A percentile compares a stretch with the other conserved stretches of the same genome.
These are phyloP conservation scores for Phoenix roebelenii DNA, from an alignment of 176 grass and related monocot species.

Conservation along the genomic window DNA sequence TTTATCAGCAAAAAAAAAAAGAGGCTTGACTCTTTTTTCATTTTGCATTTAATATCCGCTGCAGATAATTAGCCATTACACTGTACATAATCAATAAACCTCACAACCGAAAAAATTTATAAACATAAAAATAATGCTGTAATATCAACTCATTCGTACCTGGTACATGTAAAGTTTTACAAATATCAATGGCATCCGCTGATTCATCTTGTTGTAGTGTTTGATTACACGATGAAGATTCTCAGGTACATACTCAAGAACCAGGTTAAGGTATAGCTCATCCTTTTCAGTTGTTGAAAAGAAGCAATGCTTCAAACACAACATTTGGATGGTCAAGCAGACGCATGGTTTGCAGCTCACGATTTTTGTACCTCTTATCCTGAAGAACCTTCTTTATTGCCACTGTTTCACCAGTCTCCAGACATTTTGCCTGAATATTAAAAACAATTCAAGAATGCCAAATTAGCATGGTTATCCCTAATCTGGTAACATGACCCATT, in stretches of 20 bases:
- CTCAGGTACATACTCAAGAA: constrained; percentile 71
- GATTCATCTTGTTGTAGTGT: constrained; percentile 72
- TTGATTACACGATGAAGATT: constrained; percentile 61
- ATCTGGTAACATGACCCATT: too few relatives aligned
- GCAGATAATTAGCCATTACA: too few relatives aligned
- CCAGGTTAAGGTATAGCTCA: constrained; percentile 57
- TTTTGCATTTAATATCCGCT: too few relatives aligned
- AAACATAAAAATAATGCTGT: too few relatives aligned
- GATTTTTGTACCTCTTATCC: constrained; percentile 72
- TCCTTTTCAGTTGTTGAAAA: constrained; percentile 79
- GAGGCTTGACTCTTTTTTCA: too few relatives aligned
- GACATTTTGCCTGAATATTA: constrained; percentile 47
- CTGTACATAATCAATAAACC: too few relatives aligned
- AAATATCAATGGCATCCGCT: constrained; percentile 64
- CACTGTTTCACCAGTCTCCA: constrained; percentile 67
- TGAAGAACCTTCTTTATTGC: constrained; percentile 83
- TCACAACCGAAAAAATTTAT: too few relatives aligned
- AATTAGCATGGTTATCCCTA: too few relatives aligned
- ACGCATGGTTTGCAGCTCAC: constrained; percentile 68
- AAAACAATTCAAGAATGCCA: neutral
- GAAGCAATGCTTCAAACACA: constrained; percentile 59
- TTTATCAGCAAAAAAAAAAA: too few relatives aligned
- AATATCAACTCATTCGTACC: constrained; percentile 4
- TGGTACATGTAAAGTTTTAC: constrained; percentile 68
- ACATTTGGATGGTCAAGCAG: constrained; percentile 71